Evolutionary conservation across 192 early-diverging fungal genomes (phyloP), one percentile per base, ranked within the genome.

Genomic region (Coemansia sp.): DNA sequence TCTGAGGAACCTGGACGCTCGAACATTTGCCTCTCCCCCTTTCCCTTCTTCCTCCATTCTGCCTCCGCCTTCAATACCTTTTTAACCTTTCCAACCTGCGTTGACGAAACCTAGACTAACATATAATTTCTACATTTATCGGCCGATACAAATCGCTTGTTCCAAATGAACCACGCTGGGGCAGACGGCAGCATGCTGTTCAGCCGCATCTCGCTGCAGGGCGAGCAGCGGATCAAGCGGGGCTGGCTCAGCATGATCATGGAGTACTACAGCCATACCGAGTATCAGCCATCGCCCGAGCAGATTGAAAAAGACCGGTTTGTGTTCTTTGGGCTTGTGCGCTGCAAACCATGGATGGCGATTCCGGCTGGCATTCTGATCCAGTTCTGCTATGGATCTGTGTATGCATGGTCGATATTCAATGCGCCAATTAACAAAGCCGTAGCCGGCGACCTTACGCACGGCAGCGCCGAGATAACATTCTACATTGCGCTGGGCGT

Each of bases 351-450:
- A 37, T 87, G 86, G 87, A 70, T 81, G 59, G 75, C 82, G 48
- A 63, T 88, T 15, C 85, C 85, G 0, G 87, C 85, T 1, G 85
- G 84, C 1, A 72, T 87, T 14, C 73, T 83, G 20, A 85, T 85
- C 52, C 87, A 87, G 71, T 84, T 85, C 56, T 85, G 83, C 61
- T 85, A 82, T 47, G 87, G 87, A 9, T 86, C 87, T 2, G 68
- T 88, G 2, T 88, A 88, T 37, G 85, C 87, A 1, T 88, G 85
- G 85, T 87, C 85, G 3, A 83, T 86, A 28, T 87, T 85, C 66
- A 87, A 88, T 66, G 73, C 59, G 5, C 74, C 84, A 44, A 87
- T 88, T 63, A 85, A 87, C 55, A 74, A 51, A 11, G 62, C 64
- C 4, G 59, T 87, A 0, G 60, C 67, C 10, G 46, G 74, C 11